These are phyloP conservation scores for Coniosporium apollinis DNA, from an alignment of 495 filamentous ascomycete species.

Conservation along the genomic window DNA sequence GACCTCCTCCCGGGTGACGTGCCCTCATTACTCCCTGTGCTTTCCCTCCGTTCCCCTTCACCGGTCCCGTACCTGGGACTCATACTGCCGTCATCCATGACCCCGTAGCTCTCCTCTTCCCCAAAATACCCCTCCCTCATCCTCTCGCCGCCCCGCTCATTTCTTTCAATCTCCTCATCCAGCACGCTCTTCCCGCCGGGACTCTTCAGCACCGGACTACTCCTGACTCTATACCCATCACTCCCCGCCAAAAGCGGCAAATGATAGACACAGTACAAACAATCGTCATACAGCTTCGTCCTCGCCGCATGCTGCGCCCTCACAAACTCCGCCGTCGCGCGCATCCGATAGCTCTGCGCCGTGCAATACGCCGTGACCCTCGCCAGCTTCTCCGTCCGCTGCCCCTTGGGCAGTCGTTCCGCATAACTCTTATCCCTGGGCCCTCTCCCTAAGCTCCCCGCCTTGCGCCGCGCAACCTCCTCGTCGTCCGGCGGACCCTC, in stretches of 20 bases:
- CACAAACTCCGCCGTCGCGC: constrained; percentile 70
- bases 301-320: constrained; percentile 78
- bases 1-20: too few relatives aligned
- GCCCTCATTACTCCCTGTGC: background rate
- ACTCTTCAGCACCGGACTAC: constrained; percentile 78
- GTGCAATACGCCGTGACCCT: constrained; percentile 94
- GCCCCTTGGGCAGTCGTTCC: constrained; percentile 78
- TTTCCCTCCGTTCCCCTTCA: background rate
- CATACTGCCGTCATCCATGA: background rate
- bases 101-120: constrained; percentile 26
- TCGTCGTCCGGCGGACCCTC: constrained; percentile 70
- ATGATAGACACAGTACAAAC: constrained; percentile 90
- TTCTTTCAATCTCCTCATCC: constrained; percentile 92
- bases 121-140: constrained; percentile 79
- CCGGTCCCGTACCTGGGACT: background rate
- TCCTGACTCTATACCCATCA: constrained; percentile 73
- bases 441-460: constrained; percentile 25
- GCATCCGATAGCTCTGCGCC: constrained; percentile 81
- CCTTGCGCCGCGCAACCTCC: constrained; percentile 34
- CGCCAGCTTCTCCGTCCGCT: constrained; percentile 71
- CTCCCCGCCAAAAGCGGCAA: constrained; percentile 68
- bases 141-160: constrained; percentile 74
- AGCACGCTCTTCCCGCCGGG: constrained; percentile 83
- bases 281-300: constrained; percentile 98
- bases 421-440: constrained; percentile 78